Percentiles rank a stretch among this genome's conserved stretches.
phyloP scores from a whole-genome alignment of 1,284 basidiomycete genomes.

The Irpex sp. region DNA sequence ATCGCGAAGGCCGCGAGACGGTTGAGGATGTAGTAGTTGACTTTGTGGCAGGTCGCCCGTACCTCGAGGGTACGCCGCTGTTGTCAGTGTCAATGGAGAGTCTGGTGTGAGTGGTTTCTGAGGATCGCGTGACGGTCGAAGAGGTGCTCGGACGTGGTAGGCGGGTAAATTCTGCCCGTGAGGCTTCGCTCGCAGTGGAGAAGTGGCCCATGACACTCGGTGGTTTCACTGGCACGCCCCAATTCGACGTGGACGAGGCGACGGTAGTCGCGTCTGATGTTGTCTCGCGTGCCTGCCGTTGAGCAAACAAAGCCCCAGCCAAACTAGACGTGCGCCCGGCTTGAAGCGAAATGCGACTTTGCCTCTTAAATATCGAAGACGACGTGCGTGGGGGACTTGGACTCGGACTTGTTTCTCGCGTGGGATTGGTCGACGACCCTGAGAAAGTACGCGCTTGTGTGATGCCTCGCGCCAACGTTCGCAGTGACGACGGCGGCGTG shows the following conservation, averaged over 20 bases:
- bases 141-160: slow-evolving; percentile 11
- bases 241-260: slow-evolving; percentile 21
- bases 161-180: slow-evolving; percentile 9
- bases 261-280: slow-evolving; percentile 16
- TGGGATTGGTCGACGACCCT: slow-evolving; percentile 26
- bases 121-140: slow-evolving; percentile 45
- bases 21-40: slow-evolving; percentile 31
- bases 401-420: slow-evolving; percentile 18
- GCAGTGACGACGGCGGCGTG: slow-evolving; percentile 46
- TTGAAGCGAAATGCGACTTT: slow-evolving; percentile 12
- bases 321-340: slow-evolving; percentile 14
- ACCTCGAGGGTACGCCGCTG: slow-evolving; percentile 41
- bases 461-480: slow-evolving; percentile 48
- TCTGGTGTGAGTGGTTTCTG: slow-evolving; percentile 33
- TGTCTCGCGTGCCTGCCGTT: slow-evolving; percentile 15
- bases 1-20: slow-evolving; percentile 31
- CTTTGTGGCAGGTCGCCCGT: slow-evolving; percentile 20
- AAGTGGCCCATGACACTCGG: slow-evolving; percentile 60
- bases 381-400: slow-evolving; percentile 9
- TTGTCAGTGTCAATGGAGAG: slow-evolving; percentile 36
- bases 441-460: slow-evolving; percentile 30
- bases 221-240: slow-evolving; percentile 38
- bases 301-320: slow-evolving; percentile 15
- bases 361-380: slow-evolving; percentile 16
- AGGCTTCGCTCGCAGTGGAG: slow-evolving; percentile 4